These are phyloP conservation scores for Phytopythium delawarense DNA, from an alignment of 352 stramenopile species.

Conservation along the genomic window DNA sequence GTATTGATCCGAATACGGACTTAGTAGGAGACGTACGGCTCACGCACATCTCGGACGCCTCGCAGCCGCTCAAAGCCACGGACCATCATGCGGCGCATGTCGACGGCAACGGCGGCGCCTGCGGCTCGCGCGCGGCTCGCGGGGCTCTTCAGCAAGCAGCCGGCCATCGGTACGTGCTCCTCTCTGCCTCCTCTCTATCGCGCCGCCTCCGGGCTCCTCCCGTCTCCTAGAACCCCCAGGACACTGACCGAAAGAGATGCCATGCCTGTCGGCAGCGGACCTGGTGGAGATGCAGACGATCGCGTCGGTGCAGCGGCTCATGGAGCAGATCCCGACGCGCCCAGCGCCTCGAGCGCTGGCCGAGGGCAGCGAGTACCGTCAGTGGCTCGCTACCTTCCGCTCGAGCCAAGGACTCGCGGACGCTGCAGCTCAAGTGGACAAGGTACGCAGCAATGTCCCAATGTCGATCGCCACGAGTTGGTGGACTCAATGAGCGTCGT, in stretches of 20 bases:
- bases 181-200: neutral
- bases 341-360: constrained; percentile 15
- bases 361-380: constrained; percentile 16
- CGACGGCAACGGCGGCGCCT: constrained; percentile 11
- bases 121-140: constrained; percentile 21
- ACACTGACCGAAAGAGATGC: neutral
- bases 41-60: no score
- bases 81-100: constrained; percentile 18
- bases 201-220: neutral
- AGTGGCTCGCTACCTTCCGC: constrained; percentile 24
- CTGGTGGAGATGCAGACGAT: constrained; percentile 64
- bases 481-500: neutral
- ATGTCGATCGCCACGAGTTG: neutral
- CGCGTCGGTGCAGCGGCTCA: constrained; percentile 40
- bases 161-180: constrained; percentile 26
- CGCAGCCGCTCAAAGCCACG: neutral
- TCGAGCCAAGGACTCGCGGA: constrained; percentile 13
- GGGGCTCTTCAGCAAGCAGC: constrained; percentile 27
- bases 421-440: constrained; percentile 25
- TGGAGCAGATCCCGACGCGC: constrained; percentile 29
- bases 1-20: neutral
- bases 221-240: neutral
- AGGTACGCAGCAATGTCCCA: constrained; percentile 5
- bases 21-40: neutral
- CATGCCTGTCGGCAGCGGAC: constrained; percentile 16